Base-by-base conservation (phyloP, 23 red algal genomes). In the Agarophyton chilense region DNA sequence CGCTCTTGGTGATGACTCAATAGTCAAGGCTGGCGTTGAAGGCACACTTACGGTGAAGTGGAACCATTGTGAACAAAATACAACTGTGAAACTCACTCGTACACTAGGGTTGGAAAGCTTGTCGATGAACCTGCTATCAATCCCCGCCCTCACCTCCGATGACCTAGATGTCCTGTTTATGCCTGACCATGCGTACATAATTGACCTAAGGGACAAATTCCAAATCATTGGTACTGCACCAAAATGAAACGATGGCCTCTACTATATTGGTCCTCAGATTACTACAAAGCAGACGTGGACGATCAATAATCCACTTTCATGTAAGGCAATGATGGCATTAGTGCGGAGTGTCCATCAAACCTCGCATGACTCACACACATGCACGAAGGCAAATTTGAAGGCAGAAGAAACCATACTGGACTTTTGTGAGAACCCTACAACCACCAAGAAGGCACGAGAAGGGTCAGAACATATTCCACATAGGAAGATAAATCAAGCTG, bases 111-210 rank as follows among this genome's bases (percentile, higher is more conserved):
- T 62, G 1, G 24, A n/a, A 47, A 0, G 72, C 42, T 41, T 86
- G 8, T 60, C 61, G 12, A 86, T 73, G 82, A 86, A 73, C 66
- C 62, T 86, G 10, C 60, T 86, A 31, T 86, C 82, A 26, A 72
- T 86, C 13, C 82, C 82, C n/a, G 82, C 46, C 29, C 43, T 73
- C 36, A 50, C 61, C n/a, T 26, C 34, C 12, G 12, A 70, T 49
- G 46, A 45, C 0, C 40, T 86, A 14, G 53, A 26, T n/a, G 62
- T 50, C n/a, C 18, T 86, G 16, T 71, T 72, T 42, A 49, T 72
- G 41, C 63, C 82, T 29, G 26, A n/a, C 0, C 0, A 5, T 52
- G 45, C 63, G 32, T 43, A 70, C 33, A 70, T 86, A 11, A n/a
- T 86, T 13, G 82, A 86, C 62, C 44, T 72, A 13, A 0, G 45